A percentile compares a stretch with the other conserved stretches of the same genome.
These are phyloP conservation scores for Umbelopsis isabellina DNA, from an alignment of 192 early-diverging fungal genomes.

Conservation along the genomic window DNA sequence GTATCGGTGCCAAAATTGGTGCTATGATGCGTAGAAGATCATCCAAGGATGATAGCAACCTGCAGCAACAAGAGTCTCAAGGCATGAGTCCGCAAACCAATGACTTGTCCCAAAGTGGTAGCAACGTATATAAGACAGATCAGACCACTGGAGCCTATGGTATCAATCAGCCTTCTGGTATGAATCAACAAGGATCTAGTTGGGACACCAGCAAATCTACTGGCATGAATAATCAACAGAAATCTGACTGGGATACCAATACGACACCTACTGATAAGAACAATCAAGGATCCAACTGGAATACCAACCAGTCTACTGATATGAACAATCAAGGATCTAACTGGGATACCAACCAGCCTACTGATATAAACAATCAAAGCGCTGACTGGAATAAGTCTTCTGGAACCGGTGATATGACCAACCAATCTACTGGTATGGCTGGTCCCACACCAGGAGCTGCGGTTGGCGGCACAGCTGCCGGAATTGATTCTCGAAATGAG, in stretches of 20 bases:
- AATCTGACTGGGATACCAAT: too few relatives aligned
- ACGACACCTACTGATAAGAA: background rate
- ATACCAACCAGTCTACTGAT: background rate
- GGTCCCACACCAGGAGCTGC: too few relatives aligned
- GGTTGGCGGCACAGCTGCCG: too few relatives aligned
- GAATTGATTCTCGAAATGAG: background rate
- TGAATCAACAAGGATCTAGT: background rate
- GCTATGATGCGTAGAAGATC: background rate
- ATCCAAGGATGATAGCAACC: background rate
- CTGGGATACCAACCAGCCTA: background rate
- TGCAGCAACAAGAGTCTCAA: background rate
- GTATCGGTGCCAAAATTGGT: constrained; percentile 5
- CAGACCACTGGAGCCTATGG: background rate
- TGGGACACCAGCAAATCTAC: background rate
- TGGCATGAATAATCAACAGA: background rate
- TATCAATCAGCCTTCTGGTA: background rate
- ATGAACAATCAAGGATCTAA: background rate
- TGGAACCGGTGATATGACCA: too few relatives aligned
- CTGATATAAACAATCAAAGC: background rate
- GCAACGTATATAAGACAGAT: background rate
- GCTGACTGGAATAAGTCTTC: background rate
- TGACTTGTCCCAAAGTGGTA: background rate
- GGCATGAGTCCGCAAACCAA: background rate
- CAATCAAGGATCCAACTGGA: background rate
- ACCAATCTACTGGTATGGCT: too few relatives aligned